Conservation (phyloP, 192 early-diverging fungal species). For the Umbelopsis sp. region DNA sequence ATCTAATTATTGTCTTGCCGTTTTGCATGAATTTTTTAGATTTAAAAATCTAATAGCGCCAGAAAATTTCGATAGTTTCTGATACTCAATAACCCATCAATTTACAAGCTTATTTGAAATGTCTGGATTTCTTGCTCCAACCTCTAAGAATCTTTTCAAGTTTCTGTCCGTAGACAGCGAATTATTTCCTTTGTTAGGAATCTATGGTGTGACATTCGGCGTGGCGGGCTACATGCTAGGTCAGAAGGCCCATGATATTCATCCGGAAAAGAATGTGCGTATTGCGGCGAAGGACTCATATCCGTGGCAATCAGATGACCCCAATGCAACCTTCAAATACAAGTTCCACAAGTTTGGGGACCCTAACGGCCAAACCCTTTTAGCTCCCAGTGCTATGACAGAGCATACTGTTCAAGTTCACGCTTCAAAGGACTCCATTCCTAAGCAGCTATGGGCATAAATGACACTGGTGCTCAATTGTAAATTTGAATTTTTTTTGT, state of each 20-base stretch:
- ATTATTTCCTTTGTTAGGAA: constrained; percentile 32
- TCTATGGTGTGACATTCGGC: constrained; percentile 13
- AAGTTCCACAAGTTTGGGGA: constrained; percentile 22
- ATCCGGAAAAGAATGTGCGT: constrained; percentile 19
- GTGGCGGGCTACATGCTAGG: constrained; percentile 29
- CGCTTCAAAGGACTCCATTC: constrained; percentile 12
- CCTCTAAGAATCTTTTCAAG: constrained; percentile 9
- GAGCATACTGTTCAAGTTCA: constrained; percentile 25
- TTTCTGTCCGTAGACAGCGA: constrained; percentile 32
- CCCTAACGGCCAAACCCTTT: not conserved
- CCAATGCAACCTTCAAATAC: constrained; percentile 19
- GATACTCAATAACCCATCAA: not conserved
- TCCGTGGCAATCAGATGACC: constrained; percentile 27
- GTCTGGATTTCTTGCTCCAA: constrained; percentile 22
- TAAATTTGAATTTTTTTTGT: not conserved
- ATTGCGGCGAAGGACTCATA: constrained; percentile 5
- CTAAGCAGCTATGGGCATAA: constrained; percentile 1
- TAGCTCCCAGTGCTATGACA: constrained; percentile 24
- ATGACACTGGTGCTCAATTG: not conserved
- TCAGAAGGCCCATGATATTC: constrained; percentile 9
- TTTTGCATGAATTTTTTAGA: constrained; percentile 10
- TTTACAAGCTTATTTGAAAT: not conserved
- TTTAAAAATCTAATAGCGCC: not conserved
- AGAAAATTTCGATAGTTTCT: not conserved
- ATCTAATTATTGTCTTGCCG: not conserved